These are phyloP conservation scores for Solanum clarkiae DNA, from an alignment of 257 asterid species.

Conservation along the genomic window DNA sequence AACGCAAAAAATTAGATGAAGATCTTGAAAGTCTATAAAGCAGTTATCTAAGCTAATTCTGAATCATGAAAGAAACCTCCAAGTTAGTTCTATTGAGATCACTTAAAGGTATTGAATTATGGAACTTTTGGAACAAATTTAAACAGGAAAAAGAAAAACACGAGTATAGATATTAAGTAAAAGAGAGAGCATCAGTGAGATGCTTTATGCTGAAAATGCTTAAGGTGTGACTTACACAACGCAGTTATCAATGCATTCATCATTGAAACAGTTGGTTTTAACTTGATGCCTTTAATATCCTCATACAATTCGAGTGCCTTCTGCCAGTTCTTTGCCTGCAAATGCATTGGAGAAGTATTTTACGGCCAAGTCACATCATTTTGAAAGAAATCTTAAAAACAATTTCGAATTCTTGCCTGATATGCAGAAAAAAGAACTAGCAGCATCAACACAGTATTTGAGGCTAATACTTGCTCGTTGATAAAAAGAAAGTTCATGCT, in stretches of 20 bases:
- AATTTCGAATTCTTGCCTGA: neutral
- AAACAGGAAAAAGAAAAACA: neutral
- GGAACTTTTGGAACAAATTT: neutral
- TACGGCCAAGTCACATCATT: neutral
- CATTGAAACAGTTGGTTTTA: conserved; percentile 76
- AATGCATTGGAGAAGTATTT: conserved; percentile 4
- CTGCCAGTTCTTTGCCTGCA: conserved; percentile 78
- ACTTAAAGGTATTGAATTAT: neutral
- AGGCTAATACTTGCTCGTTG: neutral
- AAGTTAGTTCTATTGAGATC: neutral
- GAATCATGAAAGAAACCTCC: neutral
- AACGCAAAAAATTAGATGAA: neutral
- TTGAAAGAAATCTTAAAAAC: neutral
- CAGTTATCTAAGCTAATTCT: neutral
- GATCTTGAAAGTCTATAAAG: neutral
- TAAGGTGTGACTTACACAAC: conserved; percentile 52
- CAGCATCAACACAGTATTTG: neutral
- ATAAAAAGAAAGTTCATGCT: neutral
- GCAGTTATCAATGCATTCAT: conserved; percentile 94
- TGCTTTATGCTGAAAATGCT: neutral
- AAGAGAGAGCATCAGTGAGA: neutral
- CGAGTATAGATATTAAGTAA: neutral
- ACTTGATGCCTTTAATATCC: conserved; percentile 45
- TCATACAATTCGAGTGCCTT: conserved; percentile 79
- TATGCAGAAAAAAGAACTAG: neutral